Evolutionary conservation across 2,329 filamentous ascomycete species (phyloP).

Genomic region (Claviceps pusilla): DNA sequence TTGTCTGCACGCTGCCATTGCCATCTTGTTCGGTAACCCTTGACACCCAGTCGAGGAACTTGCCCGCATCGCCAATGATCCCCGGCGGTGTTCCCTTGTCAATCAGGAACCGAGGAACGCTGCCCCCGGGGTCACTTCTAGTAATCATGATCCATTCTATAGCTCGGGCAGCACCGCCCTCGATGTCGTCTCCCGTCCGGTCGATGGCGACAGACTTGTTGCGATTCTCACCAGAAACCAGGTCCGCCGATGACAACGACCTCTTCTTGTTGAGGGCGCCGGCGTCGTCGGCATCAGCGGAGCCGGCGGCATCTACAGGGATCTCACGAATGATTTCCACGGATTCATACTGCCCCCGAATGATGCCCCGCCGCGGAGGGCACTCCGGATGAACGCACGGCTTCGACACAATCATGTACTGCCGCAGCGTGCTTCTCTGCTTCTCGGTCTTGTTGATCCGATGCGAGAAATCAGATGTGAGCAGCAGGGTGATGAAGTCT

Average conservation of each 20-base stretch:
- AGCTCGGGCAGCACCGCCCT: slow-evolving; percentile 14
- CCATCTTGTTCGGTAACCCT: slow-evolving; percentile 20
- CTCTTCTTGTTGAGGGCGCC: slow-evolving; percentile 12
- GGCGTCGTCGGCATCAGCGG: background rate
- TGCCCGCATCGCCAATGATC: slow-evolving; percentile 63
- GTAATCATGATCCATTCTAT: slow-evolving; percentile 92
- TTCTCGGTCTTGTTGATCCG: slow-evolving; percentile 13
- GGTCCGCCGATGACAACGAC: slow-evolving; percentile 19
- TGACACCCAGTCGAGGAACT: slow-evolving; percentile 63
- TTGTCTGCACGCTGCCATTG: background rate
- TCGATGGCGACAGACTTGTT: slow-evolving; percentile 8
- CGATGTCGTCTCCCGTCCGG: slow-evolving; percentile 17
- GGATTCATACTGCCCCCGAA: slow-evolving; percentile 77
- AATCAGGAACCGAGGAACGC: slow-evolving; percentile 80
- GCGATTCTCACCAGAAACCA: slow-evolving; percentile 15
- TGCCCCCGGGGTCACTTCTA: slow-evolving; percentile 74
- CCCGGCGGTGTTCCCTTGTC: slow-evolving; percentile 72
- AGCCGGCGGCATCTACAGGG: slow-evolving; percentile 30
- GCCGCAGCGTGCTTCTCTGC: slow-evolving; percentile 27
- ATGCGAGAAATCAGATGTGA: slow-evolving; percentile 47
- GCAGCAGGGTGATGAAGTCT: slow-evolving; percentile 70
- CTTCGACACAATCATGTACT: slow-evolving; percentile 78
- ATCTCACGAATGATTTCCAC: slow-evolving; percentile 84
- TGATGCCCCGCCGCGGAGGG: slow-evolving; percentile 54
- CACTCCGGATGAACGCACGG: slow-evolving; percentile 66